Percentiles rank a stretch among this genome's conserved stretches.
These are phyloP conservation scores for Yamagishiella unicocca DNA, from an alignment of 139 green algal genomes.

Conservation along the genomic window DNA sequence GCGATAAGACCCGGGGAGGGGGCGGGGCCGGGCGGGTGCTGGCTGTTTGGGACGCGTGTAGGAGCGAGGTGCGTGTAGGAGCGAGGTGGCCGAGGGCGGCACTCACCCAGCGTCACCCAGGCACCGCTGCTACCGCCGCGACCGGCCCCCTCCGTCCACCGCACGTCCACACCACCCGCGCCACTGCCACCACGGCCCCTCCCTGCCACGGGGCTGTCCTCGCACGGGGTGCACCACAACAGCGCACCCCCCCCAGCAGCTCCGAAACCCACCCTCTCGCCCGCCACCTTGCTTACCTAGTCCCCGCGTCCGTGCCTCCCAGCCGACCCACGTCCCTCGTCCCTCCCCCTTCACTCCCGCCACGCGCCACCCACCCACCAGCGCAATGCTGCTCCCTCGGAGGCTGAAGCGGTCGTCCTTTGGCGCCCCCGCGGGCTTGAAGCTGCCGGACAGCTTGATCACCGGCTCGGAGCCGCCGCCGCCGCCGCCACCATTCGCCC, in stretches of 20 bases:
- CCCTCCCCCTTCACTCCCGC: not conserved
- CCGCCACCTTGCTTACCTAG: not conserved
- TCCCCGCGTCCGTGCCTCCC: not conserved
- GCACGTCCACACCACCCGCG: no score
- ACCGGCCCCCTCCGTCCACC: no score
- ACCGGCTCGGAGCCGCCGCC: slow-evolving; percentile 19
- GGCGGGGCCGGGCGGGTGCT: not conserved
- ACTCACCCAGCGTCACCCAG: not conserved
- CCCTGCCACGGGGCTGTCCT: no score
- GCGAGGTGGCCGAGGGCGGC: not conserved
- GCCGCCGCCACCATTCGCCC: not conserved
- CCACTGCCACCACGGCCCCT: no score
- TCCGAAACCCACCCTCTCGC: not conserved
- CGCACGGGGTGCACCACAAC: no score
- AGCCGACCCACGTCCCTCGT: not conserved
- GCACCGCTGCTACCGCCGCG: no score
- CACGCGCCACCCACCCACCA: slow-evolving; percentile 42
- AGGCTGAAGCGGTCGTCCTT: slow-evolving; percentile 69
- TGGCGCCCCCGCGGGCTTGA: slow-evolving; percentile 68
- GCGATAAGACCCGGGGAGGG: not conserved
- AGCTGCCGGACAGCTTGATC: slow-evolving; percentile 82
- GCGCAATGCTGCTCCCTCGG: not conserved
- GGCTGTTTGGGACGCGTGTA: not conserved
- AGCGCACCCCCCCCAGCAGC: not conserved
- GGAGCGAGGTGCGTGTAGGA: not conserved